phyloP scores from a whole-genome alignment of 1,284 basidiomycete genomes.

The Ustilago xerochloae region DNA sequence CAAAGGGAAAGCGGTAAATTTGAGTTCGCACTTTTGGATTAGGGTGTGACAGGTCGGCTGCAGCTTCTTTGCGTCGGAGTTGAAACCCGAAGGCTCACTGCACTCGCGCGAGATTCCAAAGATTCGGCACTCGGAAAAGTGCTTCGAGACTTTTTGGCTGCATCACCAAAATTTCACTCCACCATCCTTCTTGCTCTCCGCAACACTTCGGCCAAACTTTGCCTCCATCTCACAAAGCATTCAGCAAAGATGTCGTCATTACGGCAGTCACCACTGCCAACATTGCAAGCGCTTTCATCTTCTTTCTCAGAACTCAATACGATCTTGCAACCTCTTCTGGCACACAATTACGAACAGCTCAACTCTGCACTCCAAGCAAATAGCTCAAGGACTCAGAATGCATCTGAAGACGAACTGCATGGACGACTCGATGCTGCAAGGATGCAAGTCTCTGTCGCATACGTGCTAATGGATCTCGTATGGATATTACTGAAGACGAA shows the following conservation, averaged over 20 bases:
- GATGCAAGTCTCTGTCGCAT: slow-evolving; percentile 51
- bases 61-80: slow-evolving; percentile 34
- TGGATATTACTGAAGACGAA: slow-evolving; percentile 60
- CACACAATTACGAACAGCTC: slow-evolving; percentile 30
- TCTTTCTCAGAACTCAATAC: slow-evolving; percentile 28
- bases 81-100: not conserved
- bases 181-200: slow-evolving; percentile 9
- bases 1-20: slow-evolving; percentile 16
- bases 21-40: slow-evolving; percentile 28
- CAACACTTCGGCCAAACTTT: not conserved
- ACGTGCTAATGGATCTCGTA: slow-evolving; percentile 56
- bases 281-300: slow-evolving; percentile 22
- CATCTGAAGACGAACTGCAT: slow-evolving; percentile 31
- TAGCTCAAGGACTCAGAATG: not conserved
- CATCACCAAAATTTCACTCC: slow-evolving; percentile 22
- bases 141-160: slow-evolving; percentile 1
- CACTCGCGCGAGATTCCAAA: slow-evolving; percentile 20
- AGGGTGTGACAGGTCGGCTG: slow-evolving; percentile 46
- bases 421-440: slow-evolving; percentile 54
- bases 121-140: slow-evolving; percentile 26
- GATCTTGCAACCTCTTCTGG: slow-evolving; percentile 31
- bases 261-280: slow-evolving; percentile 36
- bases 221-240: not conserved
- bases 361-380: slow-evolving; percentile 32
- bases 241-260: slow-evolving; percentile 39